Percentiles rank a stretch among this genome's conserved stretches.
Evolutionary conservation across 257 asterid genomes (phyloP).

Genomic region (Solanum medicagineum): DNA sequence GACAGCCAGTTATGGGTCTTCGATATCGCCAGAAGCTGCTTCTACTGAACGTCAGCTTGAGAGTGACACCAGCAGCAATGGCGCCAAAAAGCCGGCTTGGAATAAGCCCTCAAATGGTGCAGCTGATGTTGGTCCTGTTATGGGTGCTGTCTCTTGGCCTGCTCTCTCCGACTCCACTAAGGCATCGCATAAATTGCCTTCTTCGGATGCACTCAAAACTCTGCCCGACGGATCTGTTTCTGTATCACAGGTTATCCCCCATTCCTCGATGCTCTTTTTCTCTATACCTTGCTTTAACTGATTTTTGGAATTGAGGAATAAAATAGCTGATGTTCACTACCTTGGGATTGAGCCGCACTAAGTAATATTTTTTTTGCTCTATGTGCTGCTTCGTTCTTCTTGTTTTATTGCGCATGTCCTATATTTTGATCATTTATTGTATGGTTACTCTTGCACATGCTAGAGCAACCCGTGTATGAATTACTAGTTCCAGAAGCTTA

Average conservation of each 20-base stretch:
- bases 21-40: constrained; percentile 10
- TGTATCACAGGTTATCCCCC: constrained; percentile 33
- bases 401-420: neutral
- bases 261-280: neutral
- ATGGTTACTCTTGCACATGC: neutral
- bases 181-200: constrained; percentile 43
- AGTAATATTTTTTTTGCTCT: neutral
- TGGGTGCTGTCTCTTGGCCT: constrained; percentile 80
- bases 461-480: neutral
- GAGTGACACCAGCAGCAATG: constrained; percentile 20
- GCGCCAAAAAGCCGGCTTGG: constrained; percentile 52
- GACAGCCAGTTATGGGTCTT: neutral
- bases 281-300: constrained; percentile 2
- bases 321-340: neutral
- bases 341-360: neutral
- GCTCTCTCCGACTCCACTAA: constrained; percentile 67
- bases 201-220: constrained; percentile 30
- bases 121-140: constrained; percentile 37
- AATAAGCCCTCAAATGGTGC: constrained; percentile 36
- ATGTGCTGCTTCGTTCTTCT: neutral
- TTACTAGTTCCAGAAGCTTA: neutral
- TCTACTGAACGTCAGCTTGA: constrained; percentile 26
- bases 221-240: constrained; percentile 20
- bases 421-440: neutral
- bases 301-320: neutral